phyloP scores from a whole-genome alignment of 768 basidiomycete genomes.

The Postia placenta region DNA sequence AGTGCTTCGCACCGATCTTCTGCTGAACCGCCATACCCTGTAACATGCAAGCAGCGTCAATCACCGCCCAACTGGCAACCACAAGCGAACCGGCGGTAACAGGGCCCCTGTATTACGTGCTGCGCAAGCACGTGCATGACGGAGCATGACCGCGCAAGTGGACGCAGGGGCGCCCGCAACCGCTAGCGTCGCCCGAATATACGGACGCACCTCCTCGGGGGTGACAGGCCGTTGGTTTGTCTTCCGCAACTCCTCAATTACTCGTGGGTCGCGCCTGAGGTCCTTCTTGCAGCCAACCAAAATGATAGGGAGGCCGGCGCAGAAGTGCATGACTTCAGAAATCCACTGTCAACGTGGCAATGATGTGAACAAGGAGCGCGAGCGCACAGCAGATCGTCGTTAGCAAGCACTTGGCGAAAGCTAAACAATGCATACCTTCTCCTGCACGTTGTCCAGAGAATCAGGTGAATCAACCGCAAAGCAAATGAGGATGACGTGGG shows the following conservation, averaged over 20 bases:
- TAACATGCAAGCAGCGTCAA: slow-evolving; percentile 4
- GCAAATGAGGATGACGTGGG: slow-evolving; percentile 99
- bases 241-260: slow-evolving; percentile 91
- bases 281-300: slow-evolving; percentile 99
- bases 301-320: slow-evolving; percentile 89
- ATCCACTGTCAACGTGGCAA: slow-evolving; percentile 68
- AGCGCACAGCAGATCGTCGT: background rate
- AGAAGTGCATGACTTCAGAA: slow-evolving; percentile 97
- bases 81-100: background rate
- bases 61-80: background rate
- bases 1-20: slow-evolving; percentile 96
- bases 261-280: slow-evolving; percentile 86
- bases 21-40: slow-evolving; percentile 92
- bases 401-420: background rate
- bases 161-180: background rate
- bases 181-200: background rate
- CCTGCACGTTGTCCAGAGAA: slow-evolving; percentile 98
- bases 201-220: slow-evolving; percentile 70
- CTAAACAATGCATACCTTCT: slow-evolving; percentile 61
- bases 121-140: slow-evolving; percentile 4
- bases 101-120: background rate
- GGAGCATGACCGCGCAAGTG: background rate
- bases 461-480: slow-evolving; percentile 98
- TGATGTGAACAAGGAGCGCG: background rate
- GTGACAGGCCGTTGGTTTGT: slow-evolving; percentile 93